Conservation (phyloP, 2,329 filamentous ascomycete species). For the Cladosporium sp. region DNA sequence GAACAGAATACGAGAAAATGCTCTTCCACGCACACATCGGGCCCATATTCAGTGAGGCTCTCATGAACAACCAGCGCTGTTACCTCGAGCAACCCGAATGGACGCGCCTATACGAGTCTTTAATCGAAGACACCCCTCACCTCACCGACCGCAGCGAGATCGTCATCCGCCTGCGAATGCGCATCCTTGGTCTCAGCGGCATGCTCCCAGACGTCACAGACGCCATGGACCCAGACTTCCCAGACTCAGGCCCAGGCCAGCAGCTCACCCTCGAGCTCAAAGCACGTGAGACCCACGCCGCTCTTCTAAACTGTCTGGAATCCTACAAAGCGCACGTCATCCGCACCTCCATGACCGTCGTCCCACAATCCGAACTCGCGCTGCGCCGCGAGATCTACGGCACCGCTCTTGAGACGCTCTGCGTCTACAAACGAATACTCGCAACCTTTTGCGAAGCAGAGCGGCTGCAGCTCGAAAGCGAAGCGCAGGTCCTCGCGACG, state of each 20-base stretch:
- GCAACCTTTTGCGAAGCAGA: constrained; percentile 25
- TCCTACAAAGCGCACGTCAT: constrained; percentile 31
- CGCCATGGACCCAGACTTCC: constrained; percentile 20
- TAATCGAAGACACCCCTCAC: constrained; percentile 20
- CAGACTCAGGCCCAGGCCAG: background rate
- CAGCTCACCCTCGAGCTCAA: constrained; percentile 15
- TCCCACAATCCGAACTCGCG: constrained; percentile 24
- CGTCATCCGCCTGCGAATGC: constrained; percentile 26
- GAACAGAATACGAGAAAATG: constrained; percentile 40
- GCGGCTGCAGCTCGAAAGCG: constrained; percentile 31
- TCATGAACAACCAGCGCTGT: constrained; percentile 28
- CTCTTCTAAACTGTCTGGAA: constrained; percentile 26
- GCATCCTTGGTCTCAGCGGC: constrained; percentile 27
- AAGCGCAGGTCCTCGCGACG: constrained; percentile 32
- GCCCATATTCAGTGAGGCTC: constrained; percentile 32
- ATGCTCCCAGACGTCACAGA: constrained; percentile 26
- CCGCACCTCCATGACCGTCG: constrained; percentile 23
- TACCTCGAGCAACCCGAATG: constrained; percentile 38
- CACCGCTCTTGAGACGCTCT: constrained; percentile 25
- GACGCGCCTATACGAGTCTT: constrained; percentile 27
- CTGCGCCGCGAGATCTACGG: constrained; percentile 30
- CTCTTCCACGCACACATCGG: constrained; percentile 40
- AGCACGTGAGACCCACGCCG: constrained; percentile 20
- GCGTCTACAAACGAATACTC: constrained; percentile 28
- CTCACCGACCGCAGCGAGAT: constrained; percentile 29